Evolutionary conservation across 805 yeast genomes (phyloP).

Genomic region (Scheffersomyces coipomensis): DNA sequence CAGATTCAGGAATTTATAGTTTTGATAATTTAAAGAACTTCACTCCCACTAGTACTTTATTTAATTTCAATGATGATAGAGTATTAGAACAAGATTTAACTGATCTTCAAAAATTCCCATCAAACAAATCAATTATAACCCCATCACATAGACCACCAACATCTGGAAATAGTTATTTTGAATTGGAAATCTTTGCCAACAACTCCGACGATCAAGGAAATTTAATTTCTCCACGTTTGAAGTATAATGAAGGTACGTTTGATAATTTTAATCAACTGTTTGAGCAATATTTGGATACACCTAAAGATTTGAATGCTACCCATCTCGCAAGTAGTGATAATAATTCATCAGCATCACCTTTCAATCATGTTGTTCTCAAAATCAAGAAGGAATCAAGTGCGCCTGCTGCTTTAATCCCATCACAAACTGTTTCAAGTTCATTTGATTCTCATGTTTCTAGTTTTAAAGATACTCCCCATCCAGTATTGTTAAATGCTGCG

Average conservation of each 20-base stretch:
- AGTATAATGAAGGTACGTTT: constrained; percentile 4
- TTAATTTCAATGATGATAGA: neutral
- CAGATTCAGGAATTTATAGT: constrained; percentile 15
- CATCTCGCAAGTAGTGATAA: neutral
- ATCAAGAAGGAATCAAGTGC: neutral
- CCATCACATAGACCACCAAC: constrained; percentile 35
- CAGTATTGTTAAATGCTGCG: neutral
- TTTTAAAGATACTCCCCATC: neutral
- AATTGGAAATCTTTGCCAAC: neutral
- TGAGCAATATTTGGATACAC: constrained; percentile 8
- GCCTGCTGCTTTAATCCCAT: neutral
- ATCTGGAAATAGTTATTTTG: constrained; percentile 6
- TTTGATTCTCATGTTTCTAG: neutral
- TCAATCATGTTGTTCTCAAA: neutral
- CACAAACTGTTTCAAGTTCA: neutral
- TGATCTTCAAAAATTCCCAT: constrained; percentile 1
- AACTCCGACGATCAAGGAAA: neutral
- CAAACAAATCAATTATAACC: constrained; percentile 17
- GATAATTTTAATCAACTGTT: constrained; percentile 10
- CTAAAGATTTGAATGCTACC: neutral
- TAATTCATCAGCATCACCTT: neutral
- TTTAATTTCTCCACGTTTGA: constrained; percentile 12
- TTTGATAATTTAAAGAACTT: constrained; percentile 5
- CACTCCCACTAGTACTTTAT: constrained; percentile 1
- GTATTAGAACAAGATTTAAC: constrained; percentile 4